phyloP scores from a whole-genome alignment of 345 rosid genomes.

The Arabis hirsuta region DNA sequence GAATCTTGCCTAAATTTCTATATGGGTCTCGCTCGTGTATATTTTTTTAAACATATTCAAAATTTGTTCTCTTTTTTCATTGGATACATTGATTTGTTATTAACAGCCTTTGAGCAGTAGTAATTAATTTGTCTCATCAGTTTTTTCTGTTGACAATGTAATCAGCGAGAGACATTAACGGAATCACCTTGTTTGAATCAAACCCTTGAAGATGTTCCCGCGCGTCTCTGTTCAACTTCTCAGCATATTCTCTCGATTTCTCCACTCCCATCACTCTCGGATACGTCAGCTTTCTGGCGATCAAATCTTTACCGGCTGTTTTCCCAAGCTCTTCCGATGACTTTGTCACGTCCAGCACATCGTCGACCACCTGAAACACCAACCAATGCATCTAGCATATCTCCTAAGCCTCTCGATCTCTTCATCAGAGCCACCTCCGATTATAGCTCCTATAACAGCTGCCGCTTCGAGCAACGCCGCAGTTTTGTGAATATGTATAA shows the following conservation, averaged over 20 bases:
- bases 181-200: slow-evolving; percentile 57
- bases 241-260: slow-evolving; percentile 57
- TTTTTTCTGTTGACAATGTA: slow-evolving; percentile 48
- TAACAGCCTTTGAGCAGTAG: too few relatives aligned
- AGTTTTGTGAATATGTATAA: slow-evolving; percentile 72
- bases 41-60: too few relatives aligned
- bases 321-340: slow-evolving; percentile 74
- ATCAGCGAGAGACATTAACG: slow-evolving; percentile 67
- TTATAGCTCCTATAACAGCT: slow-evolving; percentile 63
- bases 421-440: slow-evolving; percentile 67
- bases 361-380: slow-evolving; percentile 85
- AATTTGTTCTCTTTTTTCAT: too few relatives aligned
- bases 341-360: slow-evolving; percentile 77
- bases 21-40: too few relatives aligned
- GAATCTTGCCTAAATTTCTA: too few relatives aligned
- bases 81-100: too few relatives aligned
- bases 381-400: slow-evolving; percentile 62
- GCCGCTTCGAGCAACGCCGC: slow-evolving; percentile 67
- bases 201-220: slow-evolving; percentile 53
- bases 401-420: slow-evolving; percentile 68
- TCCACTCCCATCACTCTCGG: slow-evolving; percentile 73
- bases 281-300: slow-evolving; percentile 65
- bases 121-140: neutral
- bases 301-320: slow-evolving; percentile 82
- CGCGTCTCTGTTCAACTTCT: slow-evolving; percentile 59